phyloP scores from a whole-genome alignment of 257 asterid species.

The Solanum sejunctum region DNA sequence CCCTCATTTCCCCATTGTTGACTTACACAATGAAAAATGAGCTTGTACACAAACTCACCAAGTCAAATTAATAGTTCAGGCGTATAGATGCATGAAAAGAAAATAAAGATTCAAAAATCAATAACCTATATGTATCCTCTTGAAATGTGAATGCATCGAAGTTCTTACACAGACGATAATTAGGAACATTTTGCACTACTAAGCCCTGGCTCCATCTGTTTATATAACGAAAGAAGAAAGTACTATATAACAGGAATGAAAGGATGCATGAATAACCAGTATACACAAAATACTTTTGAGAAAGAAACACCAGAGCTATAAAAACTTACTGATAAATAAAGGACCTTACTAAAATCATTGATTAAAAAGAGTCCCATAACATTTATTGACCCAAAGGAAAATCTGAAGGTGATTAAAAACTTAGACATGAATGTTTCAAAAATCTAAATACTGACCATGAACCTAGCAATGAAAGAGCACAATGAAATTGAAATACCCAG shows the following conservation, averaged over 20 bases:
- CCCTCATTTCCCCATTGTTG: neutral
- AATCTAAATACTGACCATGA: neutral
- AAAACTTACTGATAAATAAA: neutral
- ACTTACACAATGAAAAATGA: neutral
- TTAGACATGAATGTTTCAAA: neutral
- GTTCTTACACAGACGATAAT: neutral
- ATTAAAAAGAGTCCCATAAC: neutral
- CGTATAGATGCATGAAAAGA: neutral
- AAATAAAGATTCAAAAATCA: neutral
- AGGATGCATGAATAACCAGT: neutral
- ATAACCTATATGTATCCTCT: neutral
- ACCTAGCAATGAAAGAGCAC: neutral
- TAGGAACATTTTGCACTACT: neutral
- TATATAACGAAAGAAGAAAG: neutral
- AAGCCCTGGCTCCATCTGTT: neutral
- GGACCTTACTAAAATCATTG: neutral
- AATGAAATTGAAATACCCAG: neutral
- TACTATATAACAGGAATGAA: neutral
- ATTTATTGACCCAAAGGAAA: neutral
- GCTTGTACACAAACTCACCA: neutral
- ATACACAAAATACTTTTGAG: neutral
- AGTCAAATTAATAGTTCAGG: neutral
- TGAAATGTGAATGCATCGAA: neutral
- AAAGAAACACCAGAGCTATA: neutral
- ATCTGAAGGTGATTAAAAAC: neutral